Conservation (phyloP, 768 basidiomycete species). For the Psilocybe tampanensis region DNA sequence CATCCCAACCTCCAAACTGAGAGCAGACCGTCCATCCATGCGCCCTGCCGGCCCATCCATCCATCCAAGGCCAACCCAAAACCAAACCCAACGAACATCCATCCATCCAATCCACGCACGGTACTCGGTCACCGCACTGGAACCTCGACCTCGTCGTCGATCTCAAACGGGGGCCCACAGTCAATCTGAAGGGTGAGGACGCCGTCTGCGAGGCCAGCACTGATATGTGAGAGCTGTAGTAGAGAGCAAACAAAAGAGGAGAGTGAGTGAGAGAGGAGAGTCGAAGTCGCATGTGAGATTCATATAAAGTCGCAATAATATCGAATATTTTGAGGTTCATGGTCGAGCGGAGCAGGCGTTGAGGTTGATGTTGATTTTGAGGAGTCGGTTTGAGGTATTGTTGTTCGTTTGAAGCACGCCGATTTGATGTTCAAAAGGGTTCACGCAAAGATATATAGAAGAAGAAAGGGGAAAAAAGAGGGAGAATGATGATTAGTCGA, state of each 20-base stretch:
- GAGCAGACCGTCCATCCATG: too few species aligned
- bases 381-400: too few species aligned
- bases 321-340: too few species aligned
- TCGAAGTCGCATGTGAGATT: background rate
- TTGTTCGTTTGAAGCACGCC: background rate
- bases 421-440: too few species aligned
- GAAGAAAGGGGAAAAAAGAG: constrained; percentile 17
- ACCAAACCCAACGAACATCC: background rate
- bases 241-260: background rate
- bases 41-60: too few species aligned
- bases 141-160: constrained; percentile 52
- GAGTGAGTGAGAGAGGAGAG: background rate
- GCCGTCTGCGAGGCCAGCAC: constrained; percentile 60
- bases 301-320: too few species aligned
- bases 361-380: background rate
- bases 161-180: constrained; percentile 45
- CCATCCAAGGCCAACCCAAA: background rate
- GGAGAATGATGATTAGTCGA: constrained; percentile 5
- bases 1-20: too few species aligned
- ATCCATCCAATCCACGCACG: background rate
- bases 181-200: constrained; percentile 58
- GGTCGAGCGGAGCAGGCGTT: constrained; percentile 8
- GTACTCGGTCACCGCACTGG: constrained; percentile 29
- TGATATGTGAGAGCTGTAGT: constrained; percentile 33
- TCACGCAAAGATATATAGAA: constrained; percentile 4